Percentiles rank a stretch among this genome's conserved stretches.
These are phyloP conservation scores for Phalaenopsis aphrodite DNA, from an alignment of 106 monocot genomes.

Conservation along the genomic window DNA sequence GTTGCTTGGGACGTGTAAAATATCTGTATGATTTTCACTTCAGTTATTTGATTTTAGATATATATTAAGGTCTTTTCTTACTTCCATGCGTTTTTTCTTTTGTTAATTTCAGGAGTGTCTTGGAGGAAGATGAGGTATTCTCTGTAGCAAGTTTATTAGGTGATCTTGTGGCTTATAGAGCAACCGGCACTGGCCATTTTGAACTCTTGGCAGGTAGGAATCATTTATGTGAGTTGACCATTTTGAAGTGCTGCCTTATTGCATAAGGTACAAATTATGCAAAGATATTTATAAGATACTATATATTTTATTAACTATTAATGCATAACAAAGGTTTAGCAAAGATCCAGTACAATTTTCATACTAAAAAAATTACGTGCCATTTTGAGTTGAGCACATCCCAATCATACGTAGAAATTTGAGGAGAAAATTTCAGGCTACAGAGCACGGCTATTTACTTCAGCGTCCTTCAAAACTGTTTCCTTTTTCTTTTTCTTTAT, in stretches of 20 bases:
- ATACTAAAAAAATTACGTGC: neutral
- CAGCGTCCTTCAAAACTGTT: too few species aligned
- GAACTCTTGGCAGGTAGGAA: conserved; percentile 82
- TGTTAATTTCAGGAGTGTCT: conserved; percentile 54
- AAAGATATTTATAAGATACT: neutral
- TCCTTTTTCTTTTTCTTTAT: too few species aligned
- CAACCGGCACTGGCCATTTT: conserved; percentile 94
- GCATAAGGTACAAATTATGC: neutral
- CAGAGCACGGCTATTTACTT: too few species aligned
- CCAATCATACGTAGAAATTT: too few species aligned
- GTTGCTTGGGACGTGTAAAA: conserved; percentile 88
- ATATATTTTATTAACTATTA: neutral
- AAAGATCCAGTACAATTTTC: neutral
- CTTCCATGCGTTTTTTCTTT: conserved; percentile 7
- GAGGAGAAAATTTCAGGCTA: too few species aligned
- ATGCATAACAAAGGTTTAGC: neutral
- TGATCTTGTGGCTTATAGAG: conserved; percentile 95
- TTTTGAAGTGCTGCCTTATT: neutral
- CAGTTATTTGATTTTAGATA: conserved; percentile 1
- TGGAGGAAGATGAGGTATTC: conserved; percentile 96
- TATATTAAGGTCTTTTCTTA: neutral
- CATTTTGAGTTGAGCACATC: too few species aligned
- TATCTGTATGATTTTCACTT: conserved; percentile 63
- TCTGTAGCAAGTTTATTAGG: conserved; percentile 88
- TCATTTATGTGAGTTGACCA: neutral